Base-by-base conservation (phyloP, 306 rosid genomes). In the Adenanthera pavonina region DNA sequence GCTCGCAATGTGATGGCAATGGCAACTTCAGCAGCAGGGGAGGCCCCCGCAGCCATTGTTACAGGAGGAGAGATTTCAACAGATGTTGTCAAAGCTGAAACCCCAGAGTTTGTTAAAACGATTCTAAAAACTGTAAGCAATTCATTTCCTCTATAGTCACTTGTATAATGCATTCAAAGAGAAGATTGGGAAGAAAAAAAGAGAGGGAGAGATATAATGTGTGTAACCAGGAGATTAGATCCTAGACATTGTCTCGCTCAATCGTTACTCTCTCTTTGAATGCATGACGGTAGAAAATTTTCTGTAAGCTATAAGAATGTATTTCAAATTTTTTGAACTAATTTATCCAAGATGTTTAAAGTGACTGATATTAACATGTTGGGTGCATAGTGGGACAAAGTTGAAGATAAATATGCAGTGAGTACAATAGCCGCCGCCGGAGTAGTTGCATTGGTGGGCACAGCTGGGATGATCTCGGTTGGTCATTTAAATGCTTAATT, bases 361-460 rank as follows among this genome's bases (percentile, higher is more conserved):
- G 16, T 30, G 71, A 69, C 40, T 86, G 57, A 87, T 51, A 66
- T 53, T 6, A 48, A 11, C 56, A 38, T 71, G 19, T 73, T 88
- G 61, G 82, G 9, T 84, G 82, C 73, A 43, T 52, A 93, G 99
- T 95, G 99, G 99, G 97, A 92, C 12, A 95, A 93, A 85, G 93
- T 92, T 80, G 99, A 95, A 47, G 99, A 95, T 77, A 95, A 93
- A 83, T 93, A 95, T 89, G 99, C 97, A 59, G 90, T 95, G 86
- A 81, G 89, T 82, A 86, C 99, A 78, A 86, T 95, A 76, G 93
- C 70, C 0, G 85, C 90, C 48, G 90, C 92, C 75, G 90, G 76
- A 76, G 90, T 9, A 48, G 80, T 95, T 77, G 98, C 87, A 41
- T 74, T 92, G 35, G 87, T 91, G 97, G 91, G 85, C 62, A 91